Base-by-base conservation (phyloP, 1,284 basidiomycete genomes). In the Leucoagaricus sp. region DNA sequence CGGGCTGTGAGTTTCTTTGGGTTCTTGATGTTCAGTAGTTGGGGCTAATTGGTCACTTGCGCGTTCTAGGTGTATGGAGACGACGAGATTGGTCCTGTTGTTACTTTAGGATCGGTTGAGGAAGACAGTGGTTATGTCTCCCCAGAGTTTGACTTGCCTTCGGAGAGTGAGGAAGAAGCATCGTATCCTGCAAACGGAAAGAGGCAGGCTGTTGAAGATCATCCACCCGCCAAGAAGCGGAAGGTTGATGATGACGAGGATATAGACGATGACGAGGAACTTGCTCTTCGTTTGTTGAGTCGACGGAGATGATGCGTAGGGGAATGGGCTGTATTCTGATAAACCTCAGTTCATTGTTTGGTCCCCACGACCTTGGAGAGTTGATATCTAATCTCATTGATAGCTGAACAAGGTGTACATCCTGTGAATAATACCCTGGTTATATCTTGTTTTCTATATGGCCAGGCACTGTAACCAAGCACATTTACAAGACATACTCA, bases 41-140 rank as follows among this genome's bases (percentile, higher is more conserved):
- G 61, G 42, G 60, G 58, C 52, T 23, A 41, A 33, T 53, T 54
- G 34, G 38, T 50, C 49, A 10, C 56, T 51, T 47, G 12, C 9
- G 15, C 13, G 13, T 29, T 38, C 12, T 58, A 59, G 63, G 48
- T 59, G 49, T 45, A 69, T 63, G 61, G 60, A 33, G 66, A 64
- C 54, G 53, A 58, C 31, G 61, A 55, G 19, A 58, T 59, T 36
- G 66, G 46, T 26, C 59, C 55, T 21, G 67, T 59, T 25, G 73
- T 72, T 28, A 69, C 62, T 17, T 65, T 78, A 41, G 75, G 67
- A 38, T 65, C 70, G 26, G 53, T 65, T 6, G 79, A 78, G 6
- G 80, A 79, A 13, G 78, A 80, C 45, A 86, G 87, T 64, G 87
- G 89, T 0, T 91, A 93, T 69, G 76, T 84, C 17, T 87, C 86